Conservation (phyloP, 202 grass and related monocot species). For the Elaeis oleifera region DNA sequence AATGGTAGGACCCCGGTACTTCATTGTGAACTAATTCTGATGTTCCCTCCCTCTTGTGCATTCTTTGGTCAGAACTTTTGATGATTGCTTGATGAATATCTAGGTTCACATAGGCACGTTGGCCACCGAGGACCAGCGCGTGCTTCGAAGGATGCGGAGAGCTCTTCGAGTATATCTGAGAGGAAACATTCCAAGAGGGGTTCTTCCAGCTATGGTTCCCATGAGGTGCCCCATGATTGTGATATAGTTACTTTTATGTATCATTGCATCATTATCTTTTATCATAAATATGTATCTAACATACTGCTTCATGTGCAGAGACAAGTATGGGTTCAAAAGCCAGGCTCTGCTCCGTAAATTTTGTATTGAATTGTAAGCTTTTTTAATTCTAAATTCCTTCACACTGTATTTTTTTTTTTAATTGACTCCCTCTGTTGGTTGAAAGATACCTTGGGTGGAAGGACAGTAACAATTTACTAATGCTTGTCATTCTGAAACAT, state of each 20-base stretch:
- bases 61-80: neutral
- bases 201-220: neutral
- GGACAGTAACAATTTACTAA: neutral
- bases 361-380: conserved; percentile 35
- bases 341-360: conserved; percentile 20
- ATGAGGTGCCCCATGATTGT: conserved; percentile 15
- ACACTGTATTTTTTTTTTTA: conserved; percentile 12
- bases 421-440: neutral
- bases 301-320: conserved; percentile 14
- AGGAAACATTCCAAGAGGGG: conserved; percentile 15
- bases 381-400: neutral
- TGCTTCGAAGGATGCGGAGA: conserved; percentile 14
- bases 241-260: too few species aligned
- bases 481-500: too few species aligned
- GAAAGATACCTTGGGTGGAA: neutral
- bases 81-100: neutral
- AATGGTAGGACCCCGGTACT: conserved; percentile 1
- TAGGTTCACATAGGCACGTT: conserved; percentile 16
- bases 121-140: conserved; percentile 11
- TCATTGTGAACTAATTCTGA: neutral
- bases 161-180: conserved; percentile 8
- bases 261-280: too few species aligned
- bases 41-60: neutral
- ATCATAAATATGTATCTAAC: neutral
- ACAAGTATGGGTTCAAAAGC: conserved; percentile 26